phyloP scores from a whole-genome alignment of 2,329 filamentous ascomycete genomes.

The Penicillium sp. region DNA sequence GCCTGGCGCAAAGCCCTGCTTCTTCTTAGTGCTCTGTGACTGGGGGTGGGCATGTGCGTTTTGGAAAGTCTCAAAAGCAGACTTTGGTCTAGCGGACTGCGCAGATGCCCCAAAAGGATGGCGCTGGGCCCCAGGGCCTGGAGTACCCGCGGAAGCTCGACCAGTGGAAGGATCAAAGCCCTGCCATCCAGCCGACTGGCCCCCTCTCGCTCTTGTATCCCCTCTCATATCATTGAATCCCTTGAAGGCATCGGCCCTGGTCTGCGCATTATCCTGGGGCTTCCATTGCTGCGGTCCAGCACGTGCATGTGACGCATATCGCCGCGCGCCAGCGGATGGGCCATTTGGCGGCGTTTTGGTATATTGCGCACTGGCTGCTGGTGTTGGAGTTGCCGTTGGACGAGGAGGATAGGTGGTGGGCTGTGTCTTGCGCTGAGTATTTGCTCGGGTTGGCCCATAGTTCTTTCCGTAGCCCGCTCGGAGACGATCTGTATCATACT shows the following conservation, averaged over 20 bases:
- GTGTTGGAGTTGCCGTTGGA: constrained; percentile 26
- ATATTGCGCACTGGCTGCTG: constrained; percentile 16
- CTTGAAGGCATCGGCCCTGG: constrained; percentile 47
- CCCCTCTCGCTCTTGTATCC: constrained; percentile 29
- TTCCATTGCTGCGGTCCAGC: constrained; percentile 44
- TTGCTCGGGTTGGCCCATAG: constrained; percentile 34
- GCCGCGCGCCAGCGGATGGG: constrained; percentile 41
- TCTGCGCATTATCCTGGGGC: constrained; percentile 41
- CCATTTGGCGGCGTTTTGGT: constrained; percentile 27
- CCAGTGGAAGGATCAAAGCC: constrained; percentile 44
- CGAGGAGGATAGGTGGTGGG: constrained; percentile 26
- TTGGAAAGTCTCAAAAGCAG: constrained; percentile 44
- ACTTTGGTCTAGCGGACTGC: constrained; percentile 32
- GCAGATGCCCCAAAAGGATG: constrained; percentile 24
- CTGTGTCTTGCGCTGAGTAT: constrained; percentile 31
- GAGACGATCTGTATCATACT: constrained; percentile 64
- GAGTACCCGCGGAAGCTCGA: constrained; percentile 22
- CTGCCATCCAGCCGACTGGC: constrained; percentile 37
- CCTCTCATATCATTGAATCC: constrained; percentile 50
- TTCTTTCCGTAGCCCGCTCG: constrained; percentile 49
- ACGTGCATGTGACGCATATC: constrained; percentile 44
- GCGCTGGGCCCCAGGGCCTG: constrained; percentile 24
- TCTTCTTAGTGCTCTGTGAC: constrained; percentile 48
- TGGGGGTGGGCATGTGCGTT: constrained; percentile 40
- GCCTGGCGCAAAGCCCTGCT: constrained; percentile 60